phyloP scores from a whole-genome alignment of 805 yeast species.

The Suhomyces sp. region DNA sequence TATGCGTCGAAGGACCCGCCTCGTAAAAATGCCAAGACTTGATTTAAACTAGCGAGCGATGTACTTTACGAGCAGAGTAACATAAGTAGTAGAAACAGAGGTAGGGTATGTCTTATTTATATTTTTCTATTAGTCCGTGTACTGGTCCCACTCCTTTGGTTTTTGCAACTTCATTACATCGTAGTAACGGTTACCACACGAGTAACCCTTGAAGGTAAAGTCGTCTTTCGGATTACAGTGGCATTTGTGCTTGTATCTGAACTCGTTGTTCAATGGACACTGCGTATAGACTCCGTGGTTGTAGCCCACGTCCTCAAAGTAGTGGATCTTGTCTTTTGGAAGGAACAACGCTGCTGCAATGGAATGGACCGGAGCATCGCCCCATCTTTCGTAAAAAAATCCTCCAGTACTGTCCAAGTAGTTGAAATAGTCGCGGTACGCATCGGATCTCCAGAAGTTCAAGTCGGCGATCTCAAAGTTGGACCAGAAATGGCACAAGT shows the following conservation, averaged over 20 bases:
- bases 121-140: not conserved
- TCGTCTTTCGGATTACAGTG: conserved; percentile 69
- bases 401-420: conserved; percentile 79
- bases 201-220: conserved; percentile 59
- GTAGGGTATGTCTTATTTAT: not conserved
- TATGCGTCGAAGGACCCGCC: not conserved
- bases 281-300: conserved; percentile 76
- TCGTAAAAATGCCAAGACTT: not conserved
- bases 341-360: conserved; percentile 80
- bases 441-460: conserved; percentile 70
- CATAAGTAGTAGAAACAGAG: no score
- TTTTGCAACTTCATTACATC: conserved; percentile 28
- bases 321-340: conserved; percentile 64
- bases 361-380: conserved; percentile 91
- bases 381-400: conserved; percentile 91
- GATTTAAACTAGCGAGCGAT: not conserved
- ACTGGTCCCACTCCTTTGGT: conserved; percentile 29
- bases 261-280: conserved; percentile 67
- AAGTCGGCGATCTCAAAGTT: conserved; percentile 80
- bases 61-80: not conserved
- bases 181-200: conserved; percentile 31
- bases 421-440: conserved; percentile 68
- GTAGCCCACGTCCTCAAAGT: conserved; percentile 84
- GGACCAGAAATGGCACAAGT: conserved; percentile 88
- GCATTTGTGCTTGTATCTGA: conserved; percentile 61